Percentiles rank a stretch among this genome's conserved stretches.
phyloP scores from a whole-genome alignment of 2,329 filamentous ascomycete species.

The Kalmusia sp. region DNA sequence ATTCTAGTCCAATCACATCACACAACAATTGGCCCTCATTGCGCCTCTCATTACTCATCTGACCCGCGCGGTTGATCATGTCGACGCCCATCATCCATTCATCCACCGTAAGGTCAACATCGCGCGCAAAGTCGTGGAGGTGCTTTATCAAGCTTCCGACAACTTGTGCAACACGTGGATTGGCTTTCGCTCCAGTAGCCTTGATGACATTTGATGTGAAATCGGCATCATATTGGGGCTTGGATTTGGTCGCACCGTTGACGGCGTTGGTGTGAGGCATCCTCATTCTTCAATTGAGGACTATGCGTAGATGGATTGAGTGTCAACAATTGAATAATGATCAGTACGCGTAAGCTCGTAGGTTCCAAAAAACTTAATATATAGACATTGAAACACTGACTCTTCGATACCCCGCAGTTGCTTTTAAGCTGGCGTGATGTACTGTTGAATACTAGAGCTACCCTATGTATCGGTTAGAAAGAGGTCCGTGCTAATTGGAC shows the following conservation, averaged over 20 bases:
- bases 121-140: slow-evolving; percentile 79
- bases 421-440: not conserved
- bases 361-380: not conserved
- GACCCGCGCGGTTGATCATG: slow-evolving; percentile 70
- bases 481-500: not conserved
- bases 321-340: no score
- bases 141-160: slow-evolving; percentile 71
- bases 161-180: slow-evolving; percentile 69
- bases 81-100: slow-evolving; percentile 79
- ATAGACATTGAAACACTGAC: not conserved
- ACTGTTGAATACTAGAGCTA: no score
- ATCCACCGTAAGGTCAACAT: slow-evolving; percentile 78
- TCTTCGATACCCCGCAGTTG: not conserved
- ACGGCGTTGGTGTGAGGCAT: not conserved
- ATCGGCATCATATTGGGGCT: slow-evolving; percentile 60
- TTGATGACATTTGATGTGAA: slow-evolving; percentile 78
- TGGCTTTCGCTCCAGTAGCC: slow-evolving; percentile 73
- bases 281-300: not conserved
- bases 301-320: no score
- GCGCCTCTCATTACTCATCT: slow-evolving; percentile 67
- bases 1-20: slow-evolving; percentile 67
- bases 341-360: no score
- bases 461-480: not conserved
- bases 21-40: slow-evolving; percentile 69
- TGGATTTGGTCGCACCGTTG: slow-evolving; percentile 58